Base-by-base conservation (phyloP, 1,284 basidiomycete species). In the Leucoagaricus sp. region DNA sequence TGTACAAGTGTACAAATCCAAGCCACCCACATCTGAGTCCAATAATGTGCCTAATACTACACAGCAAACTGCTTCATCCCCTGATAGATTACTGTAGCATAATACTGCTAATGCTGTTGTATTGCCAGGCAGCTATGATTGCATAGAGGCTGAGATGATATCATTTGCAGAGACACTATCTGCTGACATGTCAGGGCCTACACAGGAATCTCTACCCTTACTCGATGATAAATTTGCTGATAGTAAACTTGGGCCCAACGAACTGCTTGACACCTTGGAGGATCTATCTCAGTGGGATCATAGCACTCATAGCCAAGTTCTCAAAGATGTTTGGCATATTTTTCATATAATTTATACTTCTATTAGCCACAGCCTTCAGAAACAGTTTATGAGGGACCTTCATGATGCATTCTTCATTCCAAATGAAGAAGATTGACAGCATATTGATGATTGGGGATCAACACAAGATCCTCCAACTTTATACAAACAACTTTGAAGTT, bases 331-430 rank as follows among this genome's bases (percentile, higher is more conserved):
- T 15, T 69, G 61, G 36, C 68, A 70, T 61, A 44, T 69, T 0
- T 63, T 69, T 38, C 49, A 70, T 28, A 66, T 65, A 61, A 49
- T 71, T 15, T 60, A 61, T n/a, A 65, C 69, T 25, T 59, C 66
- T 4, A 17, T 49, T 0, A 34, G 34, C 2, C 69, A 71, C 61
- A 66, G 64, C 0, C 58, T 70, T 1, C 58, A 57, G 0, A 23
- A 53, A 1, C 42, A 57, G 1, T 71, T 70, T 59, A 41, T 55
- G 3, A 48, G 53, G 29, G 64, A 63, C 1, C 53, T 70, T 3
- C 54, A 60, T 25, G 67, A 69, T 63, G 63, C 60, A 7, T 55
- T 71, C 0, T 67, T 70, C 26, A 49, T 70, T 47, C 44, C 62
- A 17, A 61, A 71, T 58, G 17, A 15, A 10, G 51, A 56, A 15